These are phyloP conservation scores for Erysimum cheiri DNA, from an alignment of 441 rosid species.

Conservation along the genomic window DNA sequence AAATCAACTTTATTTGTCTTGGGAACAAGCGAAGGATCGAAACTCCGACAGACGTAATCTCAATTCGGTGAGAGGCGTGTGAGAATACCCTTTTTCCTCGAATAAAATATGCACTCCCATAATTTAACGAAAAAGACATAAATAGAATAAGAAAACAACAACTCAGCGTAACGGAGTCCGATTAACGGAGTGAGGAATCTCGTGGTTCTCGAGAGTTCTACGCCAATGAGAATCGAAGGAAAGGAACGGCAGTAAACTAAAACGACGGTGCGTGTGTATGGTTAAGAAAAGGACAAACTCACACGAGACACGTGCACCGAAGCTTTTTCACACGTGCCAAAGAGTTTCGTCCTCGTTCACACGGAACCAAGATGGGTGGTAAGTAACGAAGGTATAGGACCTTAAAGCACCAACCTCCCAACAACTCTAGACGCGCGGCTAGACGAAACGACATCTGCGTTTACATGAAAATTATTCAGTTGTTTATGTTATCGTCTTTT, in stretches of 20 bases:
- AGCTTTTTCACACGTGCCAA: conserved; percentile 43
- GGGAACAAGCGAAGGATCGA: conserved; percentile 43
- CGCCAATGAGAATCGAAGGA: conserved; percentile 24
- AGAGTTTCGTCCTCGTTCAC: conserved; percentile 28
- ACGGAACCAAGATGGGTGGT: conserved; percentile 23
- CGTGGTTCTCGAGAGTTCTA: conserved; percentile 1
- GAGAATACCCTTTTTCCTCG: conserved; percentile 25
- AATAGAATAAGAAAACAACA: conserved; percentile 23
- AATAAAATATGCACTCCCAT: conserved; percentile 20
- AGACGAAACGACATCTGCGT: conserved; percentile 7
- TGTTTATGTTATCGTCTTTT: too few species aligned
- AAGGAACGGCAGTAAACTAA: neutral
- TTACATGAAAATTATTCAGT: neutral
- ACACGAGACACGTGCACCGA: conserved; percentile 44
- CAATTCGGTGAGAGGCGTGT: conserved; percentile 37
- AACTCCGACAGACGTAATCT: conserved; percentile 38
- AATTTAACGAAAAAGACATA: neutral
- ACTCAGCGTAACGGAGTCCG: conserved; percentile 20
- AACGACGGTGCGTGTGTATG: neutral
- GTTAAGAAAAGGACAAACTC: conserved; percentile 28
- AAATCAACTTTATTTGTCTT: conserved; percentile 34
- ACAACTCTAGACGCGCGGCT: conserved; percentile 17
- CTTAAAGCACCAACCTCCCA: conserved; percentile 11
- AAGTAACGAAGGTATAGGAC: conserved; percentile 31
- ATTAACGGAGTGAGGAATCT: conserved; percentile 46